phyloP scores from a whole-genome alignment of 140 eudicot species.

The Ambrosia hybrid region DNA sequence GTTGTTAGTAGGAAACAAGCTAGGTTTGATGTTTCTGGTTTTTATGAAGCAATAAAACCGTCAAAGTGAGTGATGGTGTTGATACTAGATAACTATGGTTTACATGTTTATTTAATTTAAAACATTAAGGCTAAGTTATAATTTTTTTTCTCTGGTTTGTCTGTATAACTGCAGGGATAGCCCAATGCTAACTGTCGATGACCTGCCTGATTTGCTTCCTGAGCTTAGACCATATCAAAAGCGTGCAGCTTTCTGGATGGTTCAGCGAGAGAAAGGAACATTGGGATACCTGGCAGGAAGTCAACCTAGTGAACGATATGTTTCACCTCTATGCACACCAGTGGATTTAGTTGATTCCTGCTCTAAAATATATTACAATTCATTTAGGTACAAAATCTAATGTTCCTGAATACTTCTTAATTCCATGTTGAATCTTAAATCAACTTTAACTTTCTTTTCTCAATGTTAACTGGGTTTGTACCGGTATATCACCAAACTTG shows the following conservation, averaged over 20 bases:
- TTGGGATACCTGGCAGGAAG: constrained; percentile 30
- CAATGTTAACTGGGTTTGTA: no score
- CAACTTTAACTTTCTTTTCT: no score
- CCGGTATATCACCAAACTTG: no score
- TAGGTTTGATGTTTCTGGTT: constrained; percentile 69
- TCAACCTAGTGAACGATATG: constrained; percentile 43
- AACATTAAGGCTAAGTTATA: constrained; percentile 3
- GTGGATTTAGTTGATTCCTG: constrained; percentile 74
- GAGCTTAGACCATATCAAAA: constrained; percentile 92
- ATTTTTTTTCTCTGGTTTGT: not conserved
- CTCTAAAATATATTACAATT: constrained; percentile 74
- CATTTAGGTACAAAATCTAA: constrained; percentile 82
- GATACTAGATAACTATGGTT: constrained; percentile 8
- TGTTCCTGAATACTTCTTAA: no score
- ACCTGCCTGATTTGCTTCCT: constrained; percentile 82
- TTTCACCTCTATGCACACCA: constrained; percentile 75
- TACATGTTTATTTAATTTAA: constrained; percentile 10
- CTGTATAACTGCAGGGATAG: constrained; percentile 48
- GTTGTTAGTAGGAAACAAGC: constrained; percentile 35
- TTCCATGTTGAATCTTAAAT: no score
- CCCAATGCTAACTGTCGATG: constrained; percentile 59
- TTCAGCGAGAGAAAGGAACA: constrained; percentile 72
- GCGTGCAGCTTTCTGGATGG: constrained; percentile 98
- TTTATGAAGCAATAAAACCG: constrained; percentile 95
- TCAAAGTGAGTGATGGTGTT: constrained; percentile 70